Evolutionary conservation across 108 stramenopile species (phyloP), one percentile per base, ranked within the genome.

Genomic region (Parmales sp.): DNA sequence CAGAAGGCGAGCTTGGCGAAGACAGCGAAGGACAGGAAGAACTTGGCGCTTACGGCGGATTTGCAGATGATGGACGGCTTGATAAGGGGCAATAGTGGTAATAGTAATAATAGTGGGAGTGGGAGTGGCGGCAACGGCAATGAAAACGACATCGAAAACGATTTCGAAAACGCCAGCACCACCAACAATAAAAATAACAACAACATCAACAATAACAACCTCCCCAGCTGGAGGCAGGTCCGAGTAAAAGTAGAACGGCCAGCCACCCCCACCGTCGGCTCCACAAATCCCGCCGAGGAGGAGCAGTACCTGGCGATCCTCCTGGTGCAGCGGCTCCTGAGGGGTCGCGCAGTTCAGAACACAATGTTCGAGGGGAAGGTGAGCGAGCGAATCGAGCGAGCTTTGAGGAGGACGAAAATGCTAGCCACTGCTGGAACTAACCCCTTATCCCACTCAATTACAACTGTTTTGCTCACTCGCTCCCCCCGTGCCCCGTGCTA

Each of bases 311-410:
- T 26, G 65, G 72, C 80, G 22, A 36, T 73, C 19, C 6, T 64
- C 22, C 37, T 80, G 19, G 13, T 80, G 39, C 80, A 80, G 64
- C 29, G 75, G 0, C 71, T 77, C 26, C 19, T 80, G 9, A 69
- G 80, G 9, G 80, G 80, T n/a, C 67, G 80, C n/a, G 74, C 80
- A 5, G 74, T 78, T 11, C 80, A 80, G 74, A 77, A 74, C 64
- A 51, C 39, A 20, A 77, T 81, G 80, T 67, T 69, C 34, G 77
- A 81, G 31, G 77, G 77, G 25, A 72, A 73, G 65, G n/a, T n/a
- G n/a, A n/a, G n/a, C n/a, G n/a, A n/a, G n/a, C n/a, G n/a, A n/a
- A n/a, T n/a, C n/a, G n/a, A n/a, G n/a, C n/a, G n/a, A n/a, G n/a
- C n/a, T n/a, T n/a, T n/a, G n/a, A n/a, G n/a, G n/a, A n/a, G n/a